Evolutionary conservation across 2,329 filamentous ascomycete species (phyloP), one percentile per base, ranked within the genome.

Genomic region (Aspergillus carbonarius): DNA sequence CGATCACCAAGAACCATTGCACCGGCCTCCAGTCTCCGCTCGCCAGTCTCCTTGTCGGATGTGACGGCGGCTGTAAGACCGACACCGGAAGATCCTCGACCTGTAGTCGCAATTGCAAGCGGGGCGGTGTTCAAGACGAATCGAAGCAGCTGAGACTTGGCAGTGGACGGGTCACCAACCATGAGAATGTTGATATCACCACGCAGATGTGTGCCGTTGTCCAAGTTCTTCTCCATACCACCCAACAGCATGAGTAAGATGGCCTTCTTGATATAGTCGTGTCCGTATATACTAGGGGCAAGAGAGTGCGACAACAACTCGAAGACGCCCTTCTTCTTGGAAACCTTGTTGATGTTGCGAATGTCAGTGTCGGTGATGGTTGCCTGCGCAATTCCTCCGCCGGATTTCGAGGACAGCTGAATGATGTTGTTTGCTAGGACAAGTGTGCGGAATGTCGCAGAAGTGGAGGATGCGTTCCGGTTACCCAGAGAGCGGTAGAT

Each of bases 111-210:
- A 73, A 99, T 99, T 1, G 95, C 95, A 44, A 99, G 81, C 2
- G 95, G 95, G 2, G 95, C 95, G 0, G 95, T 99, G 74, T 99
- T 99, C 64, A 98, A 84, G 12, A 99, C 95, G 70, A 99, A 99
- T 25, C 95, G 91, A 42, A 99, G 83, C 56, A 99, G 84, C 73
- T 99, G 95, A n/a, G 95, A 99, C 75, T 99, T 99, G 60, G 95
- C 95, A 0, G 95, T 99, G 0, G 95, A 99, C 3, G 95, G 95
- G 75, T 99, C 95, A 78, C 95, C 95, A 44, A 99, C 93, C 95
- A 99, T 98, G 52, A 99, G 83, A 66, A 99, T 96, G 74, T 99
- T 99, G 79, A 99, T 98, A 71, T 99, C 95, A 80, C 95, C 95
- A 83, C 95, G 89, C 73, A 99, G 79, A 84, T 99, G 95, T 1